phyloP scores from a whole-genome alignment of 352 stramenopile genomes.

The Peronospora farinosa region DNA sequence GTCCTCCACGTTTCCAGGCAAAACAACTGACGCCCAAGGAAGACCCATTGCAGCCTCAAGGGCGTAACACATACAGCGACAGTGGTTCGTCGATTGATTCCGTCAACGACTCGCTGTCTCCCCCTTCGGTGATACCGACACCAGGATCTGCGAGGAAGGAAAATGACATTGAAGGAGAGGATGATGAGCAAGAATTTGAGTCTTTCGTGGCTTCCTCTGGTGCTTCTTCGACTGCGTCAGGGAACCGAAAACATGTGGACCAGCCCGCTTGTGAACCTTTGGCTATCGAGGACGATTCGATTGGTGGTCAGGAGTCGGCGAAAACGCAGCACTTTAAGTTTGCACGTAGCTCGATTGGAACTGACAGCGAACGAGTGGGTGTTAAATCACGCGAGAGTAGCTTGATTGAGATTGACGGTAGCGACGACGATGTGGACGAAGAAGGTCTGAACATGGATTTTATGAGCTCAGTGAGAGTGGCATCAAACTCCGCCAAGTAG shows the following conservation, averaged over 20 bases:
- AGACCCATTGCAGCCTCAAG: slow-evolving; percentile 20
- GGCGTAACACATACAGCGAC: slow-evolving; percentile 17
- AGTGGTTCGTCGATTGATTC: slow-evolving; percentile 23
- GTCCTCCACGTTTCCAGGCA: slow-evolving; percentile 6
- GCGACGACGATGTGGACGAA: slow-evolving; percentile 39
- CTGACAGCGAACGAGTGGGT: slow-evolving; percentile 23
- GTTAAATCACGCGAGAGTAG: slow-evolving; percentile 27
- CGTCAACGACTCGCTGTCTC: slow-evolving; percentile 24
- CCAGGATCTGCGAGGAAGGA: slow-evolving; percentile 13
- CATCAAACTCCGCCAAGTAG: slow-evolving; percentile 19
- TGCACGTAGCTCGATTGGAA: slow-evolving; percentile 21
- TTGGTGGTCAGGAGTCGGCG: slow-evolving; percentile 6
- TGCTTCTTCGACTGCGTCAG: slow-evolving; percentile 8
- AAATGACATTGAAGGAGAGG: slow-evolving; percentile 25
- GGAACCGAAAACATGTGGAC: slow-evolving; percentile 10
- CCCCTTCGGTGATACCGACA: slow-evolving; percentile 22
- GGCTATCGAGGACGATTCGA: slow-evolving; percentile 11
- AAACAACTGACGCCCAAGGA: slow-evolving; percentile 17
- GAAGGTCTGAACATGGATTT: slow-evolving; percentile 82
- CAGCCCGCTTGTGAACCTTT: slow-evolving; percentile 21
- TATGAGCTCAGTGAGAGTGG: slow-evolving; percentile 41
- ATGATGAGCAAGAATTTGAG: slow-evolving; percentile 25
- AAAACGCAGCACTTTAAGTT: slow-evolving; percentile 43
- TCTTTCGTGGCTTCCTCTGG: slow-evolving; percentile 25
- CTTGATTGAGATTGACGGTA: slow-evolving; percentile 31